A percentile compares a stretch with the other conserved stretches of the same genome.
Evolutionary conservation across 768 basidiomycete species (phyloP).

Genomic region (Mycena albidolilacea): DNA sequence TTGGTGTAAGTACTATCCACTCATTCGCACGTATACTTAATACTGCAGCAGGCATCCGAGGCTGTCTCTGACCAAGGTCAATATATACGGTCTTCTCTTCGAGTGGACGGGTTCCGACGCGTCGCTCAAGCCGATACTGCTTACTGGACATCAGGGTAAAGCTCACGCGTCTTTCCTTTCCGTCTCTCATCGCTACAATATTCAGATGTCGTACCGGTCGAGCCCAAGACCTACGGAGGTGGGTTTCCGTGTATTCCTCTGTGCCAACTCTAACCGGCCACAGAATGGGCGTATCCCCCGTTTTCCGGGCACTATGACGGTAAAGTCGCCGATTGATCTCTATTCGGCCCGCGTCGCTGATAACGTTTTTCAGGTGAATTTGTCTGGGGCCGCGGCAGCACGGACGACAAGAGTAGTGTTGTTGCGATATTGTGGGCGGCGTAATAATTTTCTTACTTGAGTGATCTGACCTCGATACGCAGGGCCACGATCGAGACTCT

Average conservation of each 20-base stretch:
- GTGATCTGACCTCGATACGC: neutral
- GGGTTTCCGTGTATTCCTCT: neutral
- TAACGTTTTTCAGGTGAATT: constrained; percentile 54
- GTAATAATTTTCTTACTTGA: neutral
- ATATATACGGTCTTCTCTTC: constrained; percentile 81
- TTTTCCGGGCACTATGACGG: constrained; percentile 73
- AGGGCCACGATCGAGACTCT: constrained; percentile 76
- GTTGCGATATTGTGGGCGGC: constrained; percentile 71
- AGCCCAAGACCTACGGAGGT: constrained; percentile 58
- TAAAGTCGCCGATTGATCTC: constrained; percentile 36
- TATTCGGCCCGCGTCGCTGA: neutral
- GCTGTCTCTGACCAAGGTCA: constrained; percentile 77
- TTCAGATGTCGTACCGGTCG: constrained; percentile 76
- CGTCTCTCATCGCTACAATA: neutral
- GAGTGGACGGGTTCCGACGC: constrained; percentile 78
- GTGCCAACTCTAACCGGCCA: neutral
- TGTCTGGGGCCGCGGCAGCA: constrained; percentile 84
- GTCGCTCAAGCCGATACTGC: constrained; percentile 76
- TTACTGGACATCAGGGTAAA: constrained; percentile 78
- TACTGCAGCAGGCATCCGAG: constrained; percentile 62
- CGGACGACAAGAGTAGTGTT: constrained; percentile 84
- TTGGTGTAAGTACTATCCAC: constrained; percentile 64
- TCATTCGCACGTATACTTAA: too few species aligned
- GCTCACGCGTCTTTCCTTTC: neutral
- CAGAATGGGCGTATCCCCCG: constrained; percentile 69